Conservation (phyloP, 2,329 filamentous ascomycete species). For the Pestalotiopsis sp. region DNA sequence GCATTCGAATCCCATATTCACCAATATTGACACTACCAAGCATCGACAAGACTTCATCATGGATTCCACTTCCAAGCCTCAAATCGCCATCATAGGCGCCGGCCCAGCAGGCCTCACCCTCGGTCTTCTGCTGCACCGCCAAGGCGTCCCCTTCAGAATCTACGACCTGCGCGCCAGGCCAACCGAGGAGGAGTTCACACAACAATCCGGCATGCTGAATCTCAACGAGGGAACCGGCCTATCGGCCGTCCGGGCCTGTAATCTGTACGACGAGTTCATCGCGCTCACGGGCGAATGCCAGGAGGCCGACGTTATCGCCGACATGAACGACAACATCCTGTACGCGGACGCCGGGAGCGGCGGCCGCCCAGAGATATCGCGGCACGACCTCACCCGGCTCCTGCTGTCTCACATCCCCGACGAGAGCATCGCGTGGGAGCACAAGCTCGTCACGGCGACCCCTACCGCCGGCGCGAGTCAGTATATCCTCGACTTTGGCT, state of each 20-base stretch:
- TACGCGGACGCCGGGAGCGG: background rate
- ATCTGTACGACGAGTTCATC: constrained; percentile 27
- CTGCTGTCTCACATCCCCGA: constrained; percentile 1
- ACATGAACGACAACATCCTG: constrained; percentile 6
- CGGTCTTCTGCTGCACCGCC: constrained; percentile 45
- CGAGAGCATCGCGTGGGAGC: background rate
- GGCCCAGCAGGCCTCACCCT: constrained; percentile 52
- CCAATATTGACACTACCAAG: background rate
- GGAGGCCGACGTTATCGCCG: background rate
- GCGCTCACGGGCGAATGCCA: constrained; percentile 6
- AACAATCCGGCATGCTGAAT: constrained; percentile 48
- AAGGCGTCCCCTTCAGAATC: constrained; percentile 36
- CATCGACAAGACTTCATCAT: background rate
- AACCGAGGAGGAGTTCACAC: constrained; percentile 25
- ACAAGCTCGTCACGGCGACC: constrained; percentile 6
- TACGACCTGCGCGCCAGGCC: constrained; percentile 37
- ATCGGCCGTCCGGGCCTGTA: constrained; percentile 28
- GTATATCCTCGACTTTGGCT: constrained; percentile 27
- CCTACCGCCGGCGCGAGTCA: background rate
- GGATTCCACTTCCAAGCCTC: constrained; percentile 5
- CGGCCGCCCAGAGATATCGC: constrained; percentile 3
- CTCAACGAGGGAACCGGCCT: constrained; percentile 36
- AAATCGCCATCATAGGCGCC: constrained; percentile 48
- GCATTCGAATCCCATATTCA: background rate
- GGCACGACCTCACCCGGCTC: constrained; percentile 1